Conservation (phyloP, 2,329 filamentous ascomycete species). For the Whalleya microplaca region DNA sequence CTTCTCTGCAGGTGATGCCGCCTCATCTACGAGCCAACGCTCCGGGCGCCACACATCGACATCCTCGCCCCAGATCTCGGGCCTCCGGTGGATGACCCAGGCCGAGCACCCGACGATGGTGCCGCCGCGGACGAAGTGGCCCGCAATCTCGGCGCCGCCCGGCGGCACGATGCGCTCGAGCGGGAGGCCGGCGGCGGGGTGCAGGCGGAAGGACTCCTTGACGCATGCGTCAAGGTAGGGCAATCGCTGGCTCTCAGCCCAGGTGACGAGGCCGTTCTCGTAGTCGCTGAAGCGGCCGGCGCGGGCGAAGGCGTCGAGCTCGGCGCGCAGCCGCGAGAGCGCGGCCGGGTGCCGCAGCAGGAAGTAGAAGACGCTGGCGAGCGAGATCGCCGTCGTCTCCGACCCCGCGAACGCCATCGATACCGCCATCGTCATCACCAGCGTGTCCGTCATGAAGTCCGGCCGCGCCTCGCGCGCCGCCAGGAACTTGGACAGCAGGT, state of each 20-base stretch:
- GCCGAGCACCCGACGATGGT: conserved; percentile 76
- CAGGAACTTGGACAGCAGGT: conserved; percentile 74
- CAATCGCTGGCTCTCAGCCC: conserved; percentile 70
- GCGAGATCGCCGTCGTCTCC: conserved; percentile 78
- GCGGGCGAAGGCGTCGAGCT: conserved; percentile 64
- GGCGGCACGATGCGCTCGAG: conserved; percentile 74
- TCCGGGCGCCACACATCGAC: conserved; percentile 70
- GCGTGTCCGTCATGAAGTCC: conserved; percentile 70
- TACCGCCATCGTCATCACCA: conserved; percentile 73
- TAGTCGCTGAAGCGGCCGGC: conserved; percentile 54
- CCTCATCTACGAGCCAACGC: conserved; percentile 60
- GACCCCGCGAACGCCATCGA: conserved; percentile 75
- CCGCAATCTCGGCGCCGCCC: conserved; percentile 65
- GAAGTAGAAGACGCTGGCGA: conserved; percentile 74
- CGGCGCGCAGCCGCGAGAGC: conserved; percentile 59
- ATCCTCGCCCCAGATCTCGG: conserved; percentile 70
- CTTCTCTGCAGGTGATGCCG: conserved; percentile 28
- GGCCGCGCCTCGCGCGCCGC: conserved; percentile 69
- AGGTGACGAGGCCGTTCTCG: conserved; percentile 66
- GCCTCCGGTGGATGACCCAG: conserved; percentile 73
- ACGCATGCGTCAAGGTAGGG: conserved; percentile 78
- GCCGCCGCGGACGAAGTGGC: conserved; percentile 65
- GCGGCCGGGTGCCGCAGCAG: conserved; percentile 65
- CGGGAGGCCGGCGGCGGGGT: conserved; percentile 73
- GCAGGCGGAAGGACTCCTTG: conserved; percentile 77